Percentiles rank a stretch among this genome's conserved stretches.
phyloP scores from a whole-genome alignment of 2,329 filamentous ascomycete genomes.

The Sporothrix luriei region DNA sequence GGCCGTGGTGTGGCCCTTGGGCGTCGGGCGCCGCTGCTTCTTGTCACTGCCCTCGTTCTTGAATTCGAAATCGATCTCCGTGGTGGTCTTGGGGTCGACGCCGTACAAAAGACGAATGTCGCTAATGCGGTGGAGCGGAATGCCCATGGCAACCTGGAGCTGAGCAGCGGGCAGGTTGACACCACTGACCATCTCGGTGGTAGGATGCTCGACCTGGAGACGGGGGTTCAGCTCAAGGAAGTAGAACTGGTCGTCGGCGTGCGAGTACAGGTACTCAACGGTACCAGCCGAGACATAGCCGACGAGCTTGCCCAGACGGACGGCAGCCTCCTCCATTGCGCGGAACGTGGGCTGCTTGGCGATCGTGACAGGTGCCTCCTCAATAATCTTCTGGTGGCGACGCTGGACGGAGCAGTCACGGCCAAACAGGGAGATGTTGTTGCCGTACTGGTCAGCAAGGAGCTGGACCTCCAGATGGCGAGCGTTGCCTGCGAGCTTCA shows the following conservation, averaged over 20 bases:
- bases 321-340: slow-evolving; percentile 94
- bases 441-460: slow-evolving; percentile 97
- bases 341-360: slow-evolving; percentile 87
- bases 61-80: slow-evolving; percentile 96
- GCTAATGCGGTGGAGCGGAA: slow-evolving; percentile 90
- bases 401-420: slow-evolving; percentile 98
- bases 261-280: slow-evolving; percentile 98
- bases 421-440: slow-evolving; percentile 98
- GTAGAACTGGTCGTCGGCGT: slow-evolving; percentile 98
- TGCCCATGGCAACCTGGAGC: slow-evolving; percentile 98
- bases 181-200: slow-evolving; percentile 98
- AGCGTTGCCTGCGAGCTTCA: slow-evolving; percentile 97
- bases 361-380: slow-evolving; percentile 97
- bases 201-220: slow-evolving; percentile 99
- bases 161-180: slow-evolving; percentile 97
- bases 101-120: slow-evolving; percentile 97
- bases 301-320: slow-evolving; percentile 88
- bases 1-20: slow-evolving; percentile 95
- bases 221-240: slow-evolving; percentile 98
- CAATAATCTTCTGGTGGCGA: slow-evolving; percentile 99
- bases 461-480: slow-evolving; percentile 97
- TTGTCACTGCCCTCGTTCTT: slow-evolving; percentile 79
- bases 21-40: slow-evolving; percentile 84
- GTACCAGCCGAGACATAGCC: slow-evolving; percentile 99
- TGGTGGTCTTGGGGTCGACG: slow-evolving; percentile 82